Percentiles rank a stretch among this genome's conserved stretches.
phyloP scores from a whole-genome alignment of 2,329 filamentous ascomycete species.

The Hortaea sp. region DNA sequence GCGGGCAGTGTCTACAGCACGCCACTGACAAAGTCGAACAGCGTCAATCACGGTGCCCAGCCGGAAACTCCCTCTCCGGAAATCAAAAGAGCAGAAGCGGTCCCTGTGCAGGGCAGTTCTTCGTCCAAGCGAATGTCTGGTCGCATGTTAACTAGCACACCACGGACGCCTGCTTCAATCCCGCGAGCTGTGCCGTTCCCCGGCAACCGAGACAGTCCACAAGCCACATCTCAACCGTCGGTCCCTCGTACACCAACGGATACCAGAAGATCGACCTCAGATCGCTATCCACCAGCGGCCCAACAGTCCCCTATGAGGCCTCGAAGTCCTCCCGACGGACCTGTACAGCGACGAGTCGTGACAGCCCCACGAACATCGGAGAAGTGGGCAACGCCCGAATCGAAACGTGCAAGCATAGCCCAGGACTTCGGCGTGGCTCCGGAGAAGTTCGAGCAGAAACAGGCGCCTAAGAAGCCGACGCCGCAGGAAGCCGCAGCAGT shows the following conservation, averaged over 20 bases:
- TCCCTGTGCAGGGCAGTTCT: not conserved
- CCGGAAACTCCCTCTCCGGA: not conserved
- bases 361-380: conserved; percentile 5
- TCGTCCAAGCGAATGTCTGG: not conserved
- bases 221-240: conserved; percentile 14
- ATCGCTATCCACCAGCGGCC: conserved; percentile 10
- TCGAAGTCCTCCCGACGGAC: conserved; percentile 14
- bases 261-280: not conserved
- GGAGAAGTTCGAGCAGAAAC: conserved; percentile 1
- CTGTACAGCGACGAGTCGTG: conserved; percentile 3
- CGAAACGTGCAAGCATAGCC: conserved; percentile 1
- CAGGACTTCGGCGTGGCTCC: conserved; percentile 12
- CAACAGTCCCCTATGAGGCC: conserved; percentile 14
- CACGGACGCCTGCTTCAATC: conserved; percentile 16
- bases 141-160: conserved; percentile 11
- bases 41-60: not conserved
- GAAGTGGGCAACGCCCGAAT: conserved; percentile 5
- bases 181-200: conserved; percentile 14
- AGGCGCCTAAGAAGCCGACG: not conserved
- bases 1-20: conserved; percentile 11
- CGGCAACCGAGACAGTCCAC: conserved; percentile 10
- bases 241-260: conserved; percentile 5
- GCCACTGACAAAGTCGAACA: not conserved
- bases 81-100: not conserved
- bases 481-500: not conserved